Evolutionary conservation across 2,329 filamentous ascomycete species (phyloP), one percentile per base, ranked within the genome.

Genomic region (Beauveria asiatica): DNA sequence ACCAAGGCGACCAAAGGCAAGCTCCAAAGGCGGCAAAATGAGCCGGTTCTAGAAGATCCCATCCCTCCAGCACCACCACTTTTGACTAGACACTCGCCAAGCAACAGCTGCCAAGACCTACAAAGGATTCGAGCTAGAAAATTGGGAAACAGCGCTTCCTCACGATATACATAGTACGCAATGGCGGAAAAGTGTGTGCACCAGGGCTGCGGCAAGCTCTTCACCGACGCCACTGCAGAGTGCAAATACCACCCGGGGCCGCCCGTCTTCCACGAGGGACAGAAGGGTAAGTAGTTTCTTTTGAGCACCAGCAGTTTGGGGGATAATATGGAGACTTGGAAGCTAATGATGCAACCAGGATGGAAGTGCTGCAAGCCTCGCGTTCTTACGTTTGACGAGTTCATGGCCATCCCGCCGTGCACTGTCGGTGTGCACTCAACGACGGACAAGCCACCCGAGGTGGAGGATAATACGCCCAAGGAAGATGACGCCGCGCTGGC

Each of bases 331-430:
- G 5, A 37, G 11, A 21, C 8, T 2, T n/a, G 16, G 46, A 39
- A 58, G 17, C 27, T 49, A 49, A 45, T 25, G 25, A 5, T 11
- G 39, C 27, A 5, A 27, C 16, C 30, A 97, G 93, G 94, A 71
- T 97, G 94, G 93, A 95, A 96, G 79, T 99, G 94, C 80, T 99
- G 94, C 83, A 97, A 97, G 77, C 88, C 92, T 61, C 89, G 94
- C 70, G 92, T 97, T 68, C 81, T 99, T 68, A 97, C 92, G 62
- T 99, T 99, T 73, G 94, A 99, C 76, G 94, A 99, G 77, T 99
- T 99, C 80, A 90, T 99, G 74, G 75, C 80, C 62, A 97, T 99
- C 68, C 80, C 89, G 54, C 93, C 94, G 42, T 99, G 94, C 81
- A 96, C 94, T 27, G 89, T 87, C 13, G 94, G 94, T 69, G 92